Evolutionary conservation across 2,329 filamentous ascomycete species (phyloP), one percentile per base, ranked within the genome.

Genomic region (Westerdykella ornata): DNA sequence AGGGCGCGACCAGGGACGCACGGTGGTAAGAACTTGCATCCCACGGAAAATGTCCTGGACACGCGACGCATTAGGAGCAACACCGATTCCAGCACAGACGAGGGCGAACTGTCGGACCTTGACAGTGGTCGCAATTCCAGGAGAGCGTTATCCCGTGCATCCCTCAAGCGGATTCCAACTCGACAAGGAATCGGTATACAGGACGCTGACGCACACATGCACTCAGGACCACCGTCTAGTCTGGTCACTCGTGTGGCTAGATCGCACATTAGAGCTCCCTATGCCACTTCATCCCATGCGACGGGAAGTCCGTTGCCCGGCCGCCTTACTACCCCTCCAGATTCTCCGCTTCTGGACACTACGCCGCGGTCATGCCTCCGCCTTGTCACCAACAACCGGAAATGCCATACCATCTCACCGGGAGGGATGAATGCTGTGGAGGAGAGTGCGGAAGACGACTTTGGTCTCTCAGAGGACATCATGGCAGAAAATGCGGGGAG

Each of bases 391-490:
- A 76, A 71, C 22, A 74, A 75, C 46, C 68, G 73, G 38, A 68
- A 68, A 41, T 82, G 78, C 47, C 74, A 78, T 22, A 74, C 74
- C 5, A 71, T 82, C 37, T 76, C 74, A 34, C 78, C 90, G 5
- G 72, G 92, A 30, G 88, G 94, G 59, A 92, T 96, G 79, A 77
- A 94, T 19, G 90, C 92, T 47, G 78, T 97, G 1, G 92, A 97
- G 67, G 89, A 92, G 56, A 85, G 94, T 42, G 88, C 89, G 0
- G 83, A 88, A 45, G 84, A 86, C 32, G 88, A 96, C 51, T 79
- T 94, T 43, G 88, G 88, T 4, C 73, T 97, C 35, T 85, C 83
- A 0, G 88, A 94, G 60, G 87, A 92, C 39, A 82, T 96, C 65
- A 87, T 97, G 72, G 82, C 87, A 1, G 92, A 97, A 59, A 96